Conservation (phyloP, 306 rosid species). For the Prunus mume region DNA sequence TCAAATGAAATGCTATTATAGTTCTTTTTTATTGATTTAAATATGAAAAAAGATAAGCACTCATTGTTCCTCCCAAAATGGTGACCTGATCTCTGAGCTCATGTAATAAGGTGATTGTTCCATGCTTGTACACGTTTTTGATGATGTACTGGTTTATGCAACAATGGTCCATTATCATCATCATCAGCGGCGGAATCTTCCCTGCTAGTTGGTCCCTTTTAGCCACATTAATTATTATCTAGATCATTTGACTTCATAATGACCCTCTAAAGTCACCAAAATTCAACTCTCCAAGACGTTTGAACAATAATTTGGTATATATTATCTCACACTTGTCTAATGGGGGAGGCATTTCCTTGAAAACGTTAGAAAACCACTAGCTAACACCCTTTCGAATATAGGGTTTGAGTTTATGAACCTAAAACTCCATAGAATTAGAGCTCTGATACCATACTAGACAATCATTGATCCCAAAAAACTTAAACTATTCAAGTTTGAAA, state of each 20-base stretch:
- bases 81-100: conserved; percentile 6
- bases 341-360: not conserved
- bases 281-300: not conserved
- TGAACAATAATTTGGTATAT: not conserved
- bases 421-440: no score
- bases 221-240: not conserved
- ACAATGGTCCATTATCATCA: conserved; percentile 10
- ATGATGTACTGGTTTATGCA: conserved; percentile 16
- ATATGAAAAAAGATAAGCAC: not conserved
- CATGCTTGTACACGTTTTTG: conserved; percentile 9
- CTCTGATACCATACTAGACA: not conserved
- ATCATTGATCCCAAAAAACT: no score
- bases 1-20: not conserved
- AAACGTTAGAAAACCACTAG: not conserved
- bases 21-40: no score
- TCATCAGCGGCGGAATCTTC: conserved; percentile 24
- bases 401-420: not conserved
- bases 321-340: not conserved
- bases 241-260: conserved; percentile 10
- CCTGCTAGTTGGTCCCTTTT: not conserved
- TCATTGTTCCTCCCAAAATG: conserved; percentile 13
- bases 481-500: no score
- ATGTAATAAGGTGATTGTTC: conserved; percentile 14
- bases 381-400: not conserved
- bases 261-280: conserved; percentile 3